Base-by-base conservation (phyloP, 1,284 basidiomycete species). In the Ustilago cynodontis region DNA sequence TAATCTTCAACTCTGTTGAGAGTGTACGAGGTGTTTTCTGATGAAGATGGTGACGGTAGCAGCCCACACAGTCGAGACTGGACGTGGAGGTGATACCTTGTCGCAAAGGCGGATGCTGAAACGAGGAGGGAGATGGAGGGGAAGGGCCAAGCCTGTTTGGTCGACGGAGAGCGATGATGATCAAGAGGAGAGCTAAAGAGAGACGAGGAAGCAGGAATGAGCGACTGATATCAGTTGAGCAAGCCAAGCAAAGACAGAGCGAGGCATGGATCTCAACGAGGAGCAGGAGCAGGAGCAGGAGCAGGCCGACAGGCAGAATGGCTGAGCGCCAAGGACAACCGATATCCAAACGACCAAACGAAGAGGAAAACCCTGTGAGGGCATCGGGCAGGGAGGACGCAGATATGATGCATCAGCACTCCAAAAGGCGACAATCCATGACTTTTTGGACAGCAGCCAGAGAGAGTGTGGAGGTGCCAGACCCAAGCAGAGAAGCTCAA, bases 1-100 rank as follows among this genome's bases (percentile, higher is more conserved):
- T 16, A 14, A 24, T 39, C 10, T 24, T 6, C 33, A 16, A 31
- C 20, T 43, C 39, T 35, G 39, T n/a, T 13, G 33, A 50, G 47
- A 61, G 51, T n/a, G 10, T 10, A 31, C 28, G 24, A 33, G 35
- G 47, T 56, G 18, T 50, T 45, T 18, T 37, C 18, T 33, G 14
- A 26, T 37, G 29, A 39, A 20, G 41, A 13, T 39, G 29, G 47
- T 54, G 41, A 53, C 66, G 63, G 50, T 55, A 67, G 57, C 57
- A 67, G 61, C 65, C 70, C 64, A 72, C 70, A 72, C 68, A 65
- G 74, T 77, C 74, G 74, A 77, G 69, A 77, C 74, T 69, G 65
- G 74, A 77, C 69, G 65, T 64, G 61, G 69, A 77, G 62, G 70
- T 67, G 60, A 59, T 24, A 60, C 57, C 60, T 45, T 41, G 63